Evolutionary conservation across 1,139 yeast genomes (phyloP).

Genomic region (Kluyveromyces sp.): DNA sequence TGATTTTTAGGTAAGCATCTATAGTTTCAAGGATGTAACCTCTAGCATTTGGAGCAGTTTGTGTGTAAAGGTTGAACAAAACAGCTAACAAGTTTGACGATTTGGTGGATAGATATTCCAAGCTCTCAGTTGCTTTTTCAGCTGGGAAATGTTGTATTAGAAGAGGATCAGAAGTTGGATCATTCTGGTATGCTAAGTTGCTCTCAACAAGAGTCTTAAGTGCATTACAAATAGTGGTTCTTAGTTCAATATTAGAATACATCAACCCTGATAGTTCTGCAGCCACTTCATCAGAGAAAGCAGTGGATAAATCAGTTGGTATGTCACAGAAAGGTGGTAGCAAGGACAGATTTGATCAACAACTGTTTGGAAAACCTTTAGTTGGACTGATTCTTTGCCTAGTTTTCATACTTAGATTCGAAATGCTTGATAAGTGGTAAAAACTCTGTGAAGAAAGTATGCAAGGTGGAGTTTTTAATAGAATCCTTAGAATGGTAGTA

Average conservation of each 20-base stretch:
- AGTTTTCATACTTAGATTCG: slow-evolving; percentile 31
- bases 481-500: slow-evolving; percentile 89
- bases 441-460: slow-evolving; percentile 53
- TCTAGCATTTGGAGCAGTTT: slow-evolving; percentile 77
- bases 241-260: slow-evolving; percentile 65
- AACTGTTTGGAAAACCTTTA: slow-evolving; percentile 72
- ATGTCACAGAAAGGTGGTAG: slow-evolving; percentile 85
- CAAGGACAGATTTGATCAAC: slow-evolving; percentile 84
- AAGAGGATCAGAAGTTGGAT: slow-evolving; percentile 51
- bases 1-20: slow-evolving; percentile 67
- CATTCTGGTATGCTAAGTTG: slow-evolving; percentile 48
- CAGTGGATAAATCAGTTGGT: slow-evolving; percentile 59
- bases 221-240: slow-evolving; percentile 76
- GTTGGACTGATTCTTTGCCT: slow-evolving; percentile 51
- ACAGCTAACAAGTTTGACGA: slow-evolving; percentile 77
- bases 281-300: slow-evolving; percentile 74
- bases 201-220: slow-evolving; percentile 73
- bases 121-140: slow-evolving; percentile 45
- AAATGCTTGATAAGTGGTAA: slow-evolving; percentile 64
- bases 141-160: slow-evolving; percentile 56
- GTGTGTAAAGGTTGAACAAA: slow-evolving; percentile 82
- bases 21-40: slow-evolving; percentile 80
- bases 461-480: slow-evolving; percentile 61
- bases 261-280: slow-evolving; percentile 64
- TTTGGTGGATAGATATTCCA: slow-evolving; percentile 55